Percentiles rank a stretch among this genome's conserved stretches.
These are phyloP conservation scores for Mrakia blollopis DNA, from an alignment of 768 basidiomycete genomes.

Conservation along the genomic window DNA sequence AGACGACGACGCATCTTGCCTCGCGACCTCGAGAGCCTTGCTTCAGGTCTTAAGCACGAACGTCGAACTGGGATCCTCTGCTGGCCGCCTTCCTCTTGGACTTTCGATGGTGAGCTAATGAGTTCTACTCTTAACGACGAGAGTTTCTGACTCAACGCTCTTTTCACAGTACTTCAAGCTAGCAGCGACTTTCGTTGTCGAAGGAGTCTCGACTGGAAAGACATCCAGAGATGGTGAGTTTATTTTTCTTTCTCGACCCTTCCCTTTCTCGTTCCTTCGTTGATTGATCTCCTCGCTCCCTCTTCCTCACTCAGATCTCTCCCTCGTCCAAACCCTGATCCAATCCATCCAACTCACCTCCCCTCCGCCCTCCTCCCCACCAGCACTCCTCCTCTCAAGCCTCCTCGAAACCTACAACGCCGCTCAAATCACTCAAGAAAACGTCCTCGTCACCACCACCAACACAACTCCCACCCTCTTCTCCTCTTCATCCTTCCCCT, in stretches of 20 bases:
- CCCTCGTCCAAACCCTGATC: background rate
- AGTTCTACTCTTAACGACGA: too few relatives aligned
- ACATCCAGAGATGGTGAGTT: background rate
- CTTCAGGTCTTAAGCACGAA: background rate
- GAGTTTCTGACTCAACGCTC: too few relatives aligned
- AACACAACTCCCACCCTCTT: background rate
- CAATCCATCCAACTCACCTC: background rate
- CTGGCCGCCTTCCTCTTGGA: background rate
- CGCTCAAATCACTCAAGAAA: background rate
- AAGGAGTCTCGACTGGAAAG: background rate
- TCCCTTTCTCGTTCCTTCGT: background rate
- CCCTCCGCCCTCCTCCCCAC: background rate
- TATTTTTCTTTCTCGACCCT: background rate
- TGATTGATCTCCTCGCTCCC: too few relatives aligned
- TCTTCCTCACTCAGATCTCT: background rate
- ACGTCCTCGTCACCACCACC: background rate
- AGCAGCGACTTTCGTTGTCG: background rate
- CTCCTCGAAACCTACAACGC: background rate
- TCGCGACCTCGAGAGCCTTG: background rate
- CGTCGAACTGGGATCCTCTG: background rate
- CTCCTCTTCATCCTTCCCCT: background rate
- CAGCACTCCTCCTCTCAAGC: background rate
- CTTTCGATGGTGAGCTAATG: background rate
- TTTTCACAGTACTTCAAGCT: background rate
- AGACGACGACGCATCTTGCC: background rate